Percentiles rank a stretch among this genome's conserved stretches.
Conservation (phyloP, 371 early-diverging fungal species). For the Mucor piriformis region DNA sequence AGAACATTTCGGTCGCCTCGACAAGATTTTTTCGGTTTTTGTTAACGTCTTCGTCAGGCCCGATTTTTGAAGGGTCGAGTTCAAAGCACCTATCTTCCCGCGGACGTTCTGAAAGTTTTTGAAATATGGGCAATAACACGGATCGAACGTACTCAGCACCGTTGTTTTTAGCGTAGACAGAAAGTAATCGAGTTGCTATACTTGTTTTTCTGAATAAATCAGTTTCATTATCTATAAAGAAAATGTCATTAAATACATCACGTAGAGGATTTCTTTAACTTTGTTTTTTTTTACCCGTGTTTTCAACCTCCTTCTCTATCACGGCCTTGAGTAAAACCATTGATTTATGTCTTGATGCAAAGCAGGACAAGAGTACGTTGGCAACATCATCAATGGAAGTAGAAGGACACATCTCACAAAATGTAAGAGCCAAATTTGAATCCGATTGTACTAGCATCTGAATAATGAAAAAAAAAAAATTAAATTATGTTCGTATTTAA, state of each 20-base stretch:
- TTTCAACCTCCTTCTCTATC: conserved; percentile 81
- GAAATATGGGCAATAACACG: conserved; percentile 75
- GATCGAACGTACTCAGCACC: conserved; percentile 80
- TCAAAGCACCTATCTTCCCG: conserved; percentile 63
- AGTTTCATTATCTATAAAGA: conserved; percentile 64
- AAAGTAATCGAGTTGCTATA: conserved; percentile 85
- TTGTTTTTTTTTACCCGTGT: conserved; percentile 54
- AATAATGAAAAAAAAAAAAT: too few species aligned
- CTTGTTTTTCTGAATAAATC: conserved; percentile 90
- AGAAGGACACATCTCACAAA: conserved; percentile 83
- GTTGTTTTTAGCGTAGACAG: conserved; percentile 73
- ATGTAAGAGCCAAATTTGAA: conserved; percentile 70
- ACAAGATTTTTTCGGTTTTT: conserved; percentile 79
- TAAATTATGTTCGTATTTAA: too few species aligned
- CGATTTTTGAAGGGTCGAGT: conserved; percentile 78
- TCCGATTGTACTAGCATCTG: conserved; percentile 61
- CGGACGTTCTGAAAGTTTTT: conserved; percentile 47
- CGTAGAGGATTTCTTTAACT: too few species aligned
- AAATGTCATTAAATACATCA: conserved; percentile 3
- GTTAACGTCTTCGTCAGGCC: conserved; percentile 56
- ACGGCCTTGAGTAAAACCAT: conserved; percentile 74
- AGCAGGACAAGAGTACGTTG: conserved; percentile 68
- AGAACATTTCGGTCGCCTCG: conserved; percentile 69
- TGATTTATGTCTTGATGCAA: conserved; percentile 72
- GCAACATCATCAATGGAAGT: conserved; percentile 85